Evolutionary conservation across 176 grass and related monocot genomes (phyloP).

Genomic region (Eleusine indica): DNA sequence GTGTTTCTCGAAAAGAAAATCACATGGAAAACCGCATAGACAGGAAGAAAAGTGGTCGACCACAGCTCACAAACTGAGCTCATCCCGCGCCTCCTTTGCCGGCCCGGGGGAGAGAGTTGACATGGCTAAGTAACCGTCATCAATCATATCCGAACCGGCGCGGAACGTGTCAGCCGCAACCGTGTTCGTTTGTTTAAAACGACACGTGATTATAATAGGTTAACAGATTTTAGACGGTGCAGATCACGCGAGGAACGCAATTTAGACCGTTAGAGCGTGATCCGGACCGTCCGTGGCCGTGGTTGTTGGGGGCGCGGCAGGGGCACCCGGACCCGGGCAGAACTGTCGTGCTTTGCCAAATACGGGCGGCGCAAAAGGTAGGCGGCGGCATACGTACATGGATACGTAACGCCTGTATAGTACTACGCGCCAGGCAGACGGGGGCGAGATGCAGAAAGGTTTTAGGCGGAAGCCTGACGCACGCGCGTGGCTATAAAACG

Average conservation of each 20-base stretch:
- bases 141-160: background rate
- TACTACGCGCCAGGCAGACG: background rate
- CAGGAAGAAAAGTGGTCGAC: background rate
- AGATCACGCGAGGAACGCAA: background rate
- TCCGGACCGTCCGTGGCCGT: background rate
- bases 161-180: too few relatives aligned
- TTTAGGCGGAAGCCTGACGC: background rate
- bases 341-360: background rate
- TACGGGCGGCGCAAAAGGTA: background rate
- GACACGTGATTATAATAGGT: background rate
- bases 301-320: background rate
- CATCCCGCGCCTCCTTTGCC: background rate
- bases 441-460: slow-evolving; percentile 15
- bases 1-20: background rate
- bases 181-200: background rate
- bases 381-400: background rate
- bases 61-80: slow-evolving; percentile 3
- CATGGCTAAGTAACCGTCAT: background rate
- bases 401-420: background rate
- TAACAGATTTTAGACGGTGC: rapidly evolving
- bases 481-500: slow-evolving; percentile 41
- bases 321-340: background rate
- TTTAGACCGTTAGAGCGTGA: background rate
- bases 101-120: background rate
- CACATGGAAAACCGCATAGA: slow-evolving; percentile 26